Evolutionary conservation across 78 protist species (phyloP).

Genomic region (Neovahlkampfia damariscottae): DNA sequence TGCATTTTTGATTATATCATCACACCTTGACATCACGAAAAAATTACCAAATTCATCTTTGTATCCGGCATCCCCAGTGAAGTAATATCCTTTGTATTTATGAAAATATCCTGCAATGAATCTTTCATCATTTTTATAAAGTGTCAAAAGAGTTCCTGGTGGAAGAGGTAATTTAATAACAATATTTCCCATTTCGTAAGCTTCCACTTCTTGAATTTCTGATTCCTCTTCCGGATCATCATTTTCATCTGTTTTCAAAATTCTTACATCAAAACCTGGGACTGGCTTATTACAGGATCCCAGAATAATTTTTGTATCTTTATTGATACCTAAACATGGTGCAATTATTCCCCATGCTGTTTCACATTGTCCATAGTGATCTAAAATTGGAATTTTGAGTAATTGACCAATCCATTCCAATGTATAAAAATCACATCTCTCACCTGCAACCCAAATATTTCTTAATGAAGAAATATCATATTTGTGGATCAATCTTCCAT

Average conservation of each 20-base stretch:
- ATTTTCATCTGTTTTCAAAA: background rate
- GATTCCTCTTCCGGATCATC: slow-evolving; percentile 3
- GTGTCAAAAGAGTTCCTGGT: slow-evolving; percentile 37
- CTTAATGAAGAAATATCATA: slow-evolving; percentile 15
- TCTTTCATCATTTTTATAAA: slow-evolving; percentile 38
- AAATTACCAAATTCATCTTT: slow-evolving; percentile 35
- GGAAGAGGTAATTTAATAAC: slow-evolving; percentile 46
- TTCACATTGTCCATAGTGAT: slow-evolving; percentile 34
- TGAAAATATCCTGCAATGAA: slow-evolving; percentile 27
- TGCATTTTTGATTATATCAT: slow-evolving; percentile 76
- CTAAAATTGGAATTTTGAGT: slow-evolving; percentile 18
- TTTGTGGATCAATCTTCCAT: background rate
- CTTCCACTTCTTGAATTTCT: background rate
- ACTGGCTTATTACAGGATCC: slow-evolving; percentile 36
- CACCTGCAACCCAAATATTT: slow-evolving; percentile 26
- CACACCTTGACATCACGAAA: slow-evolving; percentile 55
- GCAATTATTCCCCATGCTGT: slow-evolving; percentile 33
- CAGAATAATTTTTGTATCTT: background rate
- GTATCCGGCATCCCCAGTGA: slow-evolving; percentile 62
- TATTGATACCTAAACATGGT: background rate
- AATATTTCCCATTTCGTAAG: background rate
- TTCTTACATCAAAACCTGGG: slow-evolving; percentile 37
- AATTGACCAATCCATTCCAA: background rate
- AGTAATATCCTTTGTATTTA: slow-evolving; percentile 27
- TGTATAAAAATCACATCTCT: slow-evolving; percentile 9